These are phyloP conservation scores for Entomortierella beljakovae DNA, from an alignment of 192 early-diverging fungal species.

Conservation along the genomic window DNA sequence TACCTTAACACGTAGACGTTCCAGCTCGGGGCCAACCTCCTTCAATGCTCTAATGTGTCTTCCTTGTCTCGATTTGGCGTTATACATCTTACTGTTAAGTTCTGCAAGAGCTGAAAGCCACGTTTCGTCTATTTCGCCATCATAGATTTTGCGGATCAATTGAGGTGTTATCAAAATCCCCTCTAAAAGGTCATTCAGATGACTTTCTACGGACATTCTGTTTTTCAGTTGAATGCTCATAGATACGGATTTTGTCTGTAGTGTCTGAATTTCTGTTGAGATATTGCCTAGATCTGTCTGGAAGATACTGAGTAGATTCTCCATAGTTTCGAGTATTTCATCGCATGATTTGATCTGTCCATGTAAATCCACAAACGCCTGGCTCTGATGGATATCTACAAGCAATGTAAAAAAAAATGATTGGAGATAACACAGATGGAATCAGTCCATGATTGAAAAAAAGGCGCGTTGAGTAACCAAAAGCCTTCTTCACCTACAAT, in stretches of 20 bases:
- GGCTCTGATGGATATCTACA: conserved; percentile 70
- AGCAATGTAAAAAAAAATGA: conserved; percentile 19
- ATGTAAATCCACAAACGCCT: conserved; percentile 73
- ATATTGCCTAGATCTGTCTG: conserved; percentile 91
- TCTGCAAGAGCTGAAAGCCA: conserved; percentile 87
- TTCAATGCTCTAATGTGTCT: conserved; percentile 82
- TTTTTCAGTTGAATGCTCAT: conserved; percentile 91
- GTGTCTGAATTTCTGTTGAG: conserved; percentile 85
- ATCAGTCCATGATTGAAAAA: not conserved
- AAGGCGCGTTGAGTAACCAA: not conserved
- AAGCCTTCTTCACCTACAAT: conserved; percentile 59
- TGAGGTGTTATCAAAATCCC: conserved; percentile 86
- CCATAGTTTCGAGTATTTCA: conserved; percentile 87
- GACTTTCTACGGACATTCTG: conserved; percentile 79
- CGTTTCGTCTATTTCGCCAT: conserved; percentile 92
- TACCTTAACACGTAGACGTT: conserved; percentile 85
- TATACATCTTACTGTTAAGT: conserved; percentile 91
- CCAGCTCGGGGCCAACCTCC: conserved; percentile 93
- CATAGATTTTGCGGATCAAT: conserved; percentile 85
- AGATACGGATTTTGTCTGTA: conserved; percentile 84
- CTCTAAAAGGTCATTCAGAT: conserved; percentile 81
- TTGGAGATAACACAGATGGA: not conserved
- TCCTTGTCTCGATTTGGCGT: conserved; percentile 81
- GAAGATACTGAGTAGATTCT: conserved; percentile 84
- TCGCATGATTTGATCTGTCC: conserved; percentile 78